Evolutionary conservation across 108 stramenopile species (phyloP), one percentile per base, ranked within the genome.

Genomic region (Cylindrotheca fusiformis): DNA sequence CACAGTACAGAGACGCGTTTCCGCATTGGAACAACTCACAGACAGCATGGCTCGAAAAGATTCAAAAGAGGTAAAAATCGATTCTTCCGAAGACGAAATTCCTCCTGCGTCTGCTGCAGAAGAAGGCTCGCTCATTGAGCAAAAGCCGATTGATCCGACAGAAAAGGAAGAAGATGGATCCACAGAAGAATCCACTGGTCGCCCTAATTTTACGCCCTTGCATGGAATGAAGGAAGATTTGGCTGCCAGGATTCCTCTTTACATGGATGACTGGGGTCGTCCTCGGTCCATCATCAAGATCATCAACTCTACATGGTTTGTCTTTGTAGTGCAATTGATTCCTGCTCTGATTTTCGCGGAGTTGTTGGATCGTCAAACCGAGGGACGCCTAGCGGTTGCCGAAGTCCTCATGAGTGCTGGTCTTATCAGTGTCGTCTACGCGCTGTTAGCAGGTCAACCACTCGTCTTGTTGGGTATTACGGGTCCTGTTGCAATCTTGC

Each of bases 381-480:
- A 78, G 3, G 72, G 72, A 26, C 65, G 66, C 20, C 52, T 82
- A 44, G 70, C 70, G n/a, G 58, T 58, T 4, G 76, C 74, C 19
- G 81, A 84, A 66, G 55, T 55, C 2, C 30, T 84, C 47, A 46
- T 84, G 31, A 74, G 76, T 45, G 55, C 59, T 1, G 83, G 64
- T 3, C 66, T 84, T 29, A 78, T 79, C 50, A 82, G 87, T 10
- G 63, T 80, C 36, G 60, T 88, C 24, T 84, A 81, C 47, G 72
- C 79, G 8, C 24, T 88, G 22, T 68, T 84, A 29, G 65, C 71
- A 24, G 87, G 87, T 2, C 87, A 88, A 68, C 83, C 87, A 12
- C 57, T 88, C 47, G 79, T 80, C 18, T 65, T 88, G 19, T 33
- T 84, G 60, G 87, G 87, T 26, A 72, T 82, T 27, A 88, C 87